Evolutionary conservation across 192 early-diverging fungal genomes (phyloP), one percentile per base, ranked within the genome.

Genomic region (Linnemannia exigua): DNA sequence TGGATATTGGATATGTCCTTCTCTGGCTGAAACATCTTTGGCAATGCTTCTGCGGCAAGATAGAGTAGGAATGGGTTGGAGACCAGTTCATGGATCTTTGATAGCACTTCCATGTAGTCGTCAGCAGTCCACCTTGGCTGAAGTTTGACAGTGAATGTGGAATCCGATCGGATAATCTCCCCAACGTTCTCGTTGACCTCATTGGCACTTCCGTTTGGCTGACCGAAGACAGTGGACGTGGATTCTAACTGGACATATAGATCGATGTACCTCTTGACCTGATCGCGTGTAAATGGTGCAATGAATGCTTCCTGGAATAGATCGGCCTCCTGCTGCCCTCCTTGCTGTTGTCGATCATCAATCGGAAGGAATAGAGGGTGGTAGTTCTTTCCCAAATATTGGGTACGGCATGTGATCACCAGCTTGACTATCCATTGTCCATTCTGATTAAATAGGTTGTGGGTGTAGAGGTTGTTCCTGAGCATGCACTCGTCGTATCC

Each of bases 401-500:
- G 35, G 14, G 4, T 69, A 14, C 67, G 67, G 67, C 67, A 69
- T 16, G 28, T 69, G 67, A 69, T 41, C 19, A 69, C 28, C 6
- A 69, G 16, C 36, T 69, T 35, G 19, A 15, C 67, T 6, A 37
- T 35, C 67, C 67, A 69, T 22, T 69, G 19, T 36, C 67, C 36
- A 37, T 28, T 11, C 36, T 69, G 67, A 35, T 69, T 69, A 17
- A 69, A 19, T 1, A 9, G 17, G 37, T 69, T 69, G 33, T 33
- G 36, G 8, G 36, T 41, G 67, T 69, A 69, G 6, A 69, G 37
- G 28, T 38, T 69, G 9, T 9, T 35, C 19, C 17, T 69, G 19
- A 22, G 35, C 37, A 37, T 33, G 22, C 67, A 33, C 67, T 69
- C 67, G 67, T 69, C 67, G 37, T 69, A 69, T 22, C 67, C 67